phyloP scores from a whole-genome alignment of 768 basidiomycete genomes.

The Panus rudis region DNA sequence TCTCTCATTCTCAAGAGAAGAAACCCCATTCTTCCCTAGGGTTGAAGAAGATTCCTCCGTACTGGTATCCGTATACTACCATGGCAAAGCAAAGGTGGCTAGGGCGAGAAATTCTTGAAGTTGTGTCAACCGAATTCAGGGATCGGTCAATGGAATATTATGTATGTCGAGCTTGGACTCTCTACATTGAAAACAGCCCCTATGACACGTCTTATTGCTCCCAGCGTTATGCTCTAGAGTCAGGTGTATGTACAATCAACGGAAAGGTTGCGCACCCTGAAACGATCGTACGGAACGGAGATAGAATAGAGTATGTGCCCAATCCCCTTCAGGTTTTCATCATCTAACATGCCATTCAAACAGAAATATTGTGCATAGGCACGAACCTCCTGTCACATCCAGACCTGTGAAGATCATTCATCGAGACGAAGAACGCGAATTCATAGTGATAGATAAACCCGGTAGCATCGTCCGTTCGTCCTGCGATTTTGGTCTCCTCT shows the following conservation, averaged over 20 bases:
- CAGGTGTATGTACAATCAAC: constrained; percentile 93
- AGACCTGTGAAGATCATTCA: constrained; percentile 74
- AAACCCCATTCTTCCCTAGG: background rate
- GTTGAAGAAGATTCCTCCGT: constrained; percentile 75
- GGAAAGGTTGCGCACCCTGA: constrained; percentile 78
- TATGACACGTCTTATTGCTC: too few relatives aligned
- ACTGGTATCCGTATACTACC: constrained; percentile 91
- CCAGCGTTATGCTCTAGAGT: constrained; percentile 69
- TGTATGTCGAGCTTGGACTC: constrained; percentile 41
- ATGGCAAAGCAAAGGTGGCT: constrained; percentile 92
- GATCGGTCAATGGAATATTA: constrained; percentile 95
- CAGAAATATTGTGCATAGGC: constrained; percentile 91
- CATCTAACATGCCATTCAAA: background rate
- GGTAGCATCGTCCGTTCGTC: constrained; percentile 79
- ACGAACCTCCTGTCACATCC: constrained; percentile 91
- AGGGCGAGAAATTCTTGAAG: constrained; percentile 79
- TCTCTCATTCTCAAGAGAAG: constrained; percentile 22
- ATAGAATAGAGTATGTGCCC: constrained; percentile 79
- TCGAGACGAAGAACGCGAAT: constrained; percentile 71
- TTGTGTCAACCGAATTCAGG: constrained; percentile 90
- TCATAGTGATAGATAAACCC: constrained; percentile 94
- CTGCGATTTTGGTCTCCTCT: constrained; percentile 8
- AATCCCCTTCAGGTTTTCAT: constrained; percentile 4
- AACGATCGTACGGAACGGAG: constrained; percentile 77
- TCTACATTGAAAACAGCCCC: background rate